Conservation (phyloP, 148 eudicot species). For the Diospyros kaki region DNA sequence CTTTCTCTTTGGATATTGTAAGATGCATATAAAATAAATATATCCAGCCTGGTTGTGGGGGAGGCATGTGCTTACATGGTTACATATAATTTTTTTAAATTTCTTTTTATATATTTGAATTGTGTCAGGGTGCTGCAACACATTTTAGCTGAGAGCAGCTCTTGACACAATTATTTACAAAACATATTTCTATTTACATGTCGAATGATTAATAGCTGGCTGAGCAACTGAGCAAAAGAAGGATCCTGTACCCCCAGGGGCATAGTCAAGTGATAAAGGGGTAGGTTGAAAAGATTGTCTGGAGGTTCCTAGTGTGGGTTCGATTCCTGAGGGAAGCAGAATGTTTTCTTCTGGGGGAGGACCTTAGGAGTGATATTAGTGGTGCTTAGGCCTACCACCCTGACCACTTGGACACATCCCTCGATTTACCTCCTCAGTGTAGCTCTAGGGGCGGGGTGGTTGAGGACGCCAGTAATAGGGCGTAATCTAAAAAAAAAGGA, state of each 20-base stretch:
- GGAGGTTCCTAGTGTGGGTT: too few species aligned
- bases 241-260: neutral
- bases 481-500: too few species aligned
- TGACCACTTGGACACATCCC: too few species aligned
- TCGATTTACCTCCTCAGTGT: too few species aligned
- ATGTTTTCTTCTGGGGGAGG: too few species aligned
- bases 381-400: too few species aligned
- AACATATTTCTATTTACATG: neutral
- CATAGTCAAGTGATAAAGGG: too few species aligned
- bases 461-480: too few species aligned
- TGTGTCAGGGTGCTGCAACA: neutral
- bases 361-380: too few species aligned
- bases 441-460: too few species aligned
- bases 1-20: neutral
- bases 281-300: too few species aligned
- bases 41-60: neutral
- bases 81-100: neutral
- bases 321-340: too few species aligned
- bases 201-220: neutral
- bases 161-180: neutral
- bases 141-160: neutral
- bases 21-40: neutral
- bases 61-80: neutral
- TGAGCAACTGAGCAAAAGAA: neutral
- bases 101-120: neutral